Base-by-base conservation (phyloP, 2,329 filamentous ascomycete species). In the Alternaria longipes region DNA sequence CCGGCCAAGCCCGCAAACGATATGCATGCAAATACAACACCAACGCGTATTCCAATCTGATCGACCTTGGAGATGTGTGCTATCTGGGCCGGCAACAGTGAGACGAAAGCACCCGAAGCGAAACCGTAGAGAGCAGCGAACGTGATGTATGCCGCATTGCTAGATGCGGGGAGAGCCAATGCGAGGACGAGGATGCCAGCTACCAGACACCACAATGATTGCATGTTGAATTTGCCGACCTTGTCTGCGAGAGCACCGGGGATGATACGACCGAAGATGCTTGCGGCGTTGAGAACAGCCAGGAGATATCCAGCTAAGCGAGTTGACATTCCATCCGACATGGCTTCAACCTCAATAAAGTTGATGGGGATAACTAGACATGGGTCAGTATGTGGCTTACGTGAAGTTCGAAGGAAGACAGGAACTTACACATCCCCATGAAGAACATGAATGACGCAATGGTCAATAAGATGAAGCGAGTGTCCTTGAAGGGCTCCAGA, bases 371-470 rank as follows among this genome's bases (percentile, higher is more conserved):
- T 70, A 73, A 91, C 46, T 49, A 36, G 8, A 4, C 14, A 8
- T 36, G 14, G 3, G 8, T 49, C 24, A 49, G 46, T 49, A n/a
- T 14, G 8, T 22, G 30, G 34, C 46, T 49, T 12, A 2, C 8
- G 7, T 16, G 18, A 3, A 24, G 30, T 8, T 36, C n/a, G 18
- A 20, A 24, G 12, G n/a, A 8, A 20, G 20, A 20, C 12, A 24
- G 18, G 14, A 34, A 20, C 46, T n/a, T 49, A 49, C 46, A 86
- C 64, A 91, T 87, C 75, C 84, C 85, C 66, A 90, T 78, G 75
- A 90, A 89, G 61, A 83, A 81, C 20, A 80, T 83, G 84, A 79
- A 88, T 84, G 71, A 88, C 73, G 76, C 88, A 4, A 76, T 72
- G 6, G 77, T 58, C 7, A 79, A 69, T 58, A 83, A 77, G 38